phyloP scores from a whole-genome alignment of 108 stramenopile genomes.

The Skeletonema tropicum region DNA sequence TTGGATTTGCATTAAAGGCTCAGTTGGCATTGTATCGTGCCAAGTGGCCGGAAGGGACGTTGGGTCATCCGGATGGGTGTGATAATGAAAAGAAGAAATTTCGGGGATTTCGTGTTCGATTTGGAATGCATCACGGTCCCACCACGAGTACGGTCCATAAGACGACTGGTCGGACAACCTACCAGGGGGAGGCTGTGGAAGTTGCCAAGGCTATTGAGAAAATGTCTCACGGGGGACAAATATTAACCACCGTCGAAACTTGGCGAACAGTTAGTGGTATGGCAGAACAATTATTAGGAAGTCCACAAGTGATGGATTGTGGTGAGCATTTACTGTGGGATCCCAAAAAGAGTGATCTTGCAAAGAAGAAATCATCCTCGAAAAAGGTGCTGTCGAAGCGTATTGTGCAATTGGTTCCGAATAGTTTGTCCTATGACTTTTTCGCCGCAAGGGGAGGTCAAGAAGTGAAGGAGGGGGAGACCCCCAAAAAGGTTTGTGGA shows the following conservation, averaged over 20 bases:
- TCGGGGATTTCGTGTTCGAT: constrained; percentile 51
- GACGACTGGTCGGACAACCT: constrained; percentile 44
- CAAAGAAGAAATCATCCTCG: neutral
- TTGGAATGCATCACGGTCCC: constrained; percentile 56
- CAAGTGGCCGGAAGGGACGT: constrained; percentile 47
- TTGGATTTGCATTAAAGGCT: constrained; percentile 41
- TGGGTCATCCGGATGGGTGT: constrained; percentile 29
- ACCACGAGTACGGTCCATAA: constrained; percentile 29
- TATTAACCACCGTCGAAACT: constrained; percentile 50
- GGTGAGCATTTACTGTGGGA: constrained; percentile 48
- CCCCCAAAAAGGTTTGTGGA: constrained; percentile 31
- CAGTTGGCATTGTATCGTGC: constrained; percentile 43
- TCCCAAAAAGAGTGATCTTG: constrained; percentile 23
- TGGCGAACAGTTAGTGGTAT: constrained; percentile 46
- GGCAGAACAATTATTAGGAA: constrained; percentile 46
- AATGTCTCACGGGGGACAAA: constrained; percentile 56
- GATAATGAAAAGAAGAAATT: constrained; percentile 44
- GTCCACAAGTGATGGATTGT: constrained; percentile 53
- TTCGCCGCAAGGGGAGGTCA: constrained; percentile 43
- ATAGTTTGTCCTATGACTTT: constrained; percentile 45
- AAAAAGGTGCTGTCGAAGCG: constrained; percentile 29
- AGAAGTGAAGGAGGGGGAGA: constrained; percentile 29
- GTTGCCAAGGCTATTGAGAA: constrained; percentile 48
- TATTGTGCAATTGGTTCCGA: constrained; percentile 43
- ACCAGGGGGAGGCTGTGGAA: constrained; percentile 49